Evolutionary conservation across 257 asterid species (phyloP).

Genomic region (Penstemon newberryi): DNA sequence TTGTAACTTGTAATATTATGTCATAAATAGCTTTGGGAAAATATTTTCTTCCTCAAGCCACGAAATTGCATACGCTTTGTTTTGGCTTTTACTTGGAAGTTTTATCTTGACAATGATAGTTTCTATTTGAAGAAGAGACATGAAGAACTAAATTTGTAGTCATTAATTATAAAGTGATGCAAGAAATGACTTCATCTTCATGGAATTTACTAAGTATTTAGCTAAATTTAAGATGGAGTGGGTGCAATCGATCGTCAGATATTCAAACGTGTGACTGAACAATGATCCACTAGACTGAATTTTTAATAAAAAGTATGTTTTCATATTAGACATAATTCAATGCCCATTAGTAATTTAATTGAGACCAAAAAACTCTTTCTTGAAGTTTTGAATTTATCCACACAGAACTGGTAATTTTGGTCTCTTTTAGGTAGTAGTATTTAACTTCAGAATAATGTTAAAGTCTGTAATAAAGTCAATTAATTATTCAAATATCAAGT

Average conservation of each 20-base stretch:
- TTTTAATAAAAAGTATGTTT: not conserved
- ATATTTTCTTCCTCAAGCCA: too few species aligned
- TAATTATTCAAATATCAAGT: too few species aligned
- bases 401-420: too few species aligned
- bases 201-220: not conserved
- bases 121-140: not conserved
- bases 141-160: not conserved
- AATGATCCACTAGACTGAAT: not conserved
- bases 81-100: not conserved
- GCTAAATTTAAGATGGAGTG: slow-evolving; percentile 7
- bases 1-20: too few species aligned
- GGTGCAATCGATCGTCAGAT: slow-evolving; percentile 11
- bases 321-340: not conserved
- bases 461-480: too few species aligned
- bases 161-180: slow-evolving; percentile 4
- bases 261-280: not conserved
- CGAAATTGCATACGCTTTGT: not conserved
- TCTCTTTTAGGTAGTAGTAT: too few species aligned
- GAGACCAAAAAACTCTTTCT: too few species aligned
- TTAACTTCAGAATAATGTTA: too few species aligned
- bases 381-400: too few species aligned
- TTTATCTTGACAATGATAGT: not conserved
- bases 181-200: slow-evolving; percentile 15
- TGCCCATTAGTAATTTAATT: too few species aligned
- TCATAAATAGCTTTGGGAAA: too few species aligned